Evolutionary conservation across 441 rosid genomes (phyloP).

Genomic region (Rhodomyrtus psidioides): DNA sequence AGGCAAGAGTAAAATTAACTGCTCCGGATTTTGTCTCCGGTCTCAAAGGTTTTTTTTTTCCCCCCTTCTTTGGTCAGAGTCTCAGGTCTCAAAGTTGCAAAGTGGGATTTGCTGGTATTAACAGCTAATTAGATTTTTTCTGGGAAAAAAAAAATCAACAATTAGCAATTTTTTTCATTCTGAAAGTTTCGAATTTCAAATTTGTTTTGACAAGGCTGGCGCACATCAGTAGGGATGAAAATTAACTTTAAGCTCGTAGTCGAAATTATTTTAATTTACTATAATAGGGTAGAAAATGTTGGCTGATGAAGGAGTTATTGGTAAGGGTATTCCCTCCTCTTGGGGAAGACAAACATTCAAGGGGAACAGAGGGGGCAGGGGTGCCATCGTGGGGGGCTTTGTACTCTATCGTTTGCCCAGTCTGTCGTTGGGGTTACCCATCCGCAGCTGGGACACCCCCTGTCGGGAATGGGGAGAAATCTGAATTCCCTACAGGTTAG

Average conservation of each 20-base stretch:
- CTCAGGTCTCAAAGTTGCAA: background rate
- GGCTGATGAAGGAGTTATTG: too few species aligned
- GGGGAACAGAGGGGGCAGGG: too few species aligned
- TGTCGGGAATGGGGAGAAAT: too few species aligned
- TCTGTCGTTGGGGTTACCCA: too few species aligned
- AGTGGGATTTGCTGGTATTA: background rate
- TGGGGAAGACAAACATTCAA: too few species aligned
- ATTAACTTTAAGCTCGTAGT: background rate
- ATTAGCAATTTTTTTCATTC: background rate
- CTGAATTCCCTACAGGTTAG: too few species aligned
- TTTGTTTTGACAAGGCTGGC: background rate
- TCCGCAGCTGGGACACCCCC: too few species aligned
- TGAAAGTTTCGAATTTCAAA: background rate
- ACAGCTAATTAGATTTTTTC: background rate
- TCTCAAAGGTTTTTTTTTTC: background rate
- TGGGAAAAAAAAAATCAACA: background rate
- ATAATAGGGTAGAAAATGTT: background rate
- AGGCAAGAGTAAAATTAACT: background rate
- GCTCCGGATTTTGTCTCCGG: background rate
- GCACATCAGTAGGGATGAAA: rapidly evolving
- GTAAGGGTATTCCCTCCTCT: too few species aligned
- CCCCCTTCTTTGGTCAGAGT: background rate
- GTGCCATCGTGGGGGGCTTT: too few species aligned
- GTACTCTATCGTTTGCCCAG: too few species aligned
- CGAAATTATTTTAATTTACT: background rate